phyloP scores from a whole-genome alignment of 2,329 filamentous ascomycete genomes.

The Juglanconis sp. region DNA sequence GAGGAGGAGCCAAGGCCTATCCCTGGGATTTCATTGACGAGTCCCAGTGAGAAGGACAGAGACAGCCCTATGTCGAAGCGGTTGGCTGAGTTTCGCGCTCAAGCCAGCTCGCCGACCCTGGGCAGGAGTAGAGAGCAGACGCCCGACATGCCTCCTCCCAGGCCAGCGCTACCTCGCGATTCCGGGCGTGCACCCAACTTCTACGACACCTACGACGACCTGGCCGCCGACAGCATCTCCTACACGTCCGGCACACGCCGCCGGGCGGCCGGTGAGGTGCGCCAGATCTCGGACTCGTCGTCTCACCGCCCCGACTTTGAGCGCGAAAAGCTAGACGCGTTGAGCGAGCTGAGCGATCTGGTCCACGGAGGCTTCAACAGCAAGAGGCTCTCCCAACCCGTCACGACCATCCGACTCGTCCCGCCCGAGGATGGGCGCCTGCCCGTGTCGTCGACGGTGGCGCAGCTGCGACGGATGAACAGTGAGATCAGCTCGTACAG shows the following conservation, averaged over 20 bases:
- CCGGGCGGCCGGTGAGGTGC: conserved; percentile 14
- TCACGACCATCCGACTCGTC: conserved; percentile 7
- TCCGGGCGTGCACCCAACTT: conserved; percentile 24
- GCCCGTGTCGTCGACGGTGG: conserved; percentile 41
- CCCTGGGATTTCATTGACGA: background rate
- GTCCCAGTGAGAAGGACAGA: background rate
- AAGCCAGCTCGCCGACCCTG: conserved; percentile 24
- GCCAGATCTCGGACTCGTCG: conserved; percentile 12
- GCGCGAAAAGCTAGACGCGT: conserved; percentile 8
- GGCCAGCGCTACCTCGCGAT: conserved; percentile 24
- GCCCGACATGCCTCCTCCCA: conserved; percentile 15
- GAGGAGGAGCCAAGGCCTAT: background rate
- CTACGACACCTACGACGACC: conserved; percentile 28
- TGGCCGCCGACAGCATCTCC: background rate
- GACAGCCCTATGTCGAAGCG: background rate
- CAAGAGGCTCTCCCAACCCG: background rate
- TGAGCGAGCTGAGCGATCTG: conserved; percentile 10
- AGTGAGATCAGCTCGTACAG: conserved; percentile 47
- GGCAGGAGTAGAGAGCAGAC: conserved; percentile 9
- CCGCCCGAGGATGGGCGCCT: conserved; percentile 5
- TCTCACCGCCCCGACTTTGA: conserved; percentile 12
- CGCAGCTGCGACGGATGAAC: conserved; percentile 57
- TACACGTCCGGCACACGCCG: background rate
- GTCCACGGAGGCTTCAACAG: background rate
- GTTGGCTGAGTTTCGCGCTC: conserved; percentile 21